phyloP scores from a whole-genome alignment of 1,139 yeast species.

The Lodderomyces parapsilosis region DNA sequence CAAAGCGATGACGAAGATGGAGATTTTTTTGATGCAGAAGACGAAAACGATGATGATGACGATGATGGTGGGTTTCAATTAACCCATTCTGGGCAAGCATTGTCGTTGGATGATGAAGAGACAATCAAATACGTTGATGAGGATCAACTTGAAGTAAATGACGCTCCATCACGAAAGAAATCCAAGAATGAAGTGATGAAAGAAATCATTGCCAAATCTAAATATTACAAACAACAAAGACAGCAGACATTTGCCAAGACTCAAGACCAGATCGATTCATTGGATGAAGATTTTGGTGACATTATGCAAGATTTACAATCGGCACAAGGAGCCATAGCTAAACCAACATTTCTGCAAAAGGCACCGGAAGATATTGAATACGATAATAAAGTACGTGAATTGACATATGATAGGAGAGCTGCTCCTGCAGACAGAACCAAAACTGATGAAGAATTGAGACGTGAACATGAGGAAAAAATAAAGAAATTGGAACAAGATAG shows the following conservation, averaged over 20 bases:
- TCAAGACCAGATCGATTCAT: constrained; percentile 66
- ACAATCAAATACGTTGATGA: constrained; percentile 33
- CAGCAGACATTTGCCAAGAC: constrained; percentile 74
- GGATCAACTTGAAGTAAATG: constrained; percentile 29
- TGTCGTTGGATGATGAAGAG: constrained; percentile 51
- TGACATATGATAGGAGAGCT: constrained; percentile 83
- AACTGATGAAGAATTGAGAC: constrained; percentile 79
- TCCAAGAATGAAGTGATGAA: constrained; percentile 95
- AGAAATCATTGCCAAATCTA: constrained; percentile 93
- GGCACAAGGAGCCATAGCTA: constrained; percentile 22
- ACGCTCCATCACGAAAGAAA: constrained; percentile 58
- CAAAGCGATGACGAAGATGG: constrained; percentile 58
- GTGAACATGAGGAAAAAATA: constrained; percentile 66
- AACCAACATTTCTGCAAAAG: constrained; percentile 27
- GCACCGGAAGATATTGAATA: constrained; percentile 57
- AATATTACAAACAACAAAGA: constrained; percentile 83
- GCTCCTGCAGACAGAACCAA: constrained; percentile 96
- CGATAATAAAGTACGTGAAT: constrained; percentile 74
- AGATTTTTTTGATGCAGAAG: no score
- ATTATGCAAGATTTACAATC: constrained; percentile 56
- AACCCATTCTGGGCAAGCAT: constrained; percentile 78
- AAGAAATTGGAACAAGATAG: constrained; percentile 75
- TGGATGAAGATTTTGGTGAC: constrained; percentile 78
- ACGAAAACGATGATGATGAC: constrained; percentile 38
- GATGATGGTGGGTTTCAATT: constrained; percentile 45